Conservation (phyloP, 2,329 filamentous ascomycete genomes). For the Moelleriella libera region DNA sequence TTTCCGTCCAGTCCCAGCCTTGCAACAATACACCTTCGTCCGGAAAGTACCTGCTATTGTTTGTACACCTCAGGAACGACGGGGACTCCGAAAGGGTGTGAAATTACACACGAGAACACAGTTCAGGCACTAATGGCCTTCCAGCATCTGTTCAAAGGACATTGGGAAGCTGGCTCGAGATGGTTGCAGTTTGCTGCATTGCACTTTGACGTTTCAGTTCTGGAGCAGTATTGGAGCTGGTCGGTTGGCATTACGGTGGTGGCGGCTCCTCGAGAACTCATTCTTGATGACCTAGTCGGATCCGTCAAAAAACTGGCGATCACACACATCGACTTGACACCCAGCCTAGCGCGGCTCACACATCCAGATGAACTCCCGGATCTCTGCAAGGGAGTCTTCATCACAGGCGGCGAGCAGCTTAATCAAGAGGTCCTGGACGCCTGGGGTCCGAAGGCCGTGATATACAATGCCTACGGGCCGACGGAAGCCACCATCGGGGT, state of each 20-base stretch:
- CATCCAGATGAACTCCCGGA: slow-evolving; percentile 70
- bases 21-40: slow-evolving; percentile 8
- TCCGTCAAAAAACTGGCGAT: slow-evolving; percentile 60
- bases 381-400: slow-evolving; percentile 73
- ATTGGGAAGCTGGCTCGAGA: slow-evolving; percentile 59
- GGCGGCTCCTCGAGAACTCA: slow-evolving; percentile 66
- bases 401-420: slow-evolving; percentile 79
- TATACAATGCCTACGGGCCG: slow-evolving; percentile 87
- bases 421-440: slow-evolving; percentile 78
- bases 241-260: slow-evolving; percentile 76
- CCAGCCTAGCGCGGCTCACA: slow-evolving; percentile 67
- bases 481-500: slow-evolving; percentile 89
- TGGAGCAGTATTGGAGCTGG: slow-evolving; percentile 96
- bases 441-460: slow-evolving; percentile 68
- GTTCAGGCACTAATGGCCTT: slow-evolving; percentile 86
- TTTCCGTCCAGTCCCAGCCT: slow-evolving; percentile 5
- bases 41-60: slow-evolving; percentile 58
- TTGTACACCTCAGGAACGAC: slow-evolving; percentile 83
- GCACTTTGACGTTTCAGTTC: slow-evolving; percentile 85
- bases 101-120: slow-evolving; percentile 77
- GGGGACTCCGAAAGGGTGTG: slow-evolving; percentile 74
- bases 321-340: slow-evolving; percentile 85
- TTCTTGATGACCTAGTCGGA: slow-evolving; percentile 68
- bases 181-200: slow-evolving; percentile 92
- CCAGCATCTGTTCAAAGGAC: slow-evolving; percentile 57